Conservation (phyloP, 2,329 filamentous ascomycete genomes). For the Cucurbitaria berberidis region DNA sequence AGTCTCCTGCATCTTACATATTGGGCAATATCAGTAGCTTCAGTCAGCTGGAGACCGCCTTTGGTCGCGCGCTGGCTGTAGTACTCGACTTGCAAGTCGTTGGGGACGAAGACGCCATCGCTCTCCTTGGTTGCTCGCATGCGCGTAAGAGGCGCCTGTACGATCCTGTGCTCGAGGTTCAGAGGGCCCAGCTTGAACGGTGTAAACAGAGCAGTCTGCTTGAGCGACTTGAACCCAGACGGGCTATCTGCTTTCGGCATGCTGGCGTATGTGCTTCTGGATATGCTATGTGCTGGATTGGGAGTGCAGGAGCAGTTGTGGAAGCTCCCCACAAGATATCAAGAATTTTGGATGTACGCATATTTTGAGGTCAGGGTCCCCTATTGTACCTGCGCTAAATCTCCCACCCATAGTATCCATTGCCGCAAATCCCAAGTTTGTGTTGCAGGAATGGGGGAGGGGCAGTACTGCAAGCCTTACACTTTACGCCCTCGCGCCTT, state of each 20-base stretch:
- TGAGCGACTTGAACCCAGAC: constrained; percentile 38
- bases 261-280: constrained; percentile 10
- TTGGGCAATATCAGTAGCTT: constrained; percentile 56
- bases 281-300: not conserved
- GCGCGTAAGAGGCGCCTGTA: constrained; percentile 51
- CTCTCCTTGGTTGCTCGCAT: constrained; percentile 58
- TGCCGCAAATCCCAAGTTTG: constrained; percentile 25
- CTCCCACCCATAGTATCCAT: constrained; percentile 8
- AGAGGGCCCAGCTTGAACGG: constrained; percentile 43
- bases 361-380: constrained; percentile 21
- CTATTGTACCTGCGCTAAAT: constrained; percentile 39
- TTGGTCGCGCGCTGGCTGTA: constrained; percentile 61
- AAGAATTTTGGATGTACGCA: constrained; percentile 8
- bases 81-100: constrained; percentile 57
- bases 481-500: constrained; percentile 2
- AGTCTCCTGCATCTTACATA: constrained; percentile 27
- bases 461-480: constrained; percentile 1
- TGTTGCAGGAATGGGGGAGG: constrained; percentile 40
- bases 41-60: constrained; percentile 65
- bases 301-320: not conserved
- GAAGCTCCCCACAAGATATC: constrained; percentile 1
- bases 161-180: constrained; percentile 47
- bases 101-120: constrained; percentile 53
- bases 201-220: constrained; percentile 41
- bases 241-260: constrained; percentile 43